Evolutionary conservation across 2,329 filamentous ascomycete species (phyloP).

Genomic region (Corinectria fuckeliana): DNA sequence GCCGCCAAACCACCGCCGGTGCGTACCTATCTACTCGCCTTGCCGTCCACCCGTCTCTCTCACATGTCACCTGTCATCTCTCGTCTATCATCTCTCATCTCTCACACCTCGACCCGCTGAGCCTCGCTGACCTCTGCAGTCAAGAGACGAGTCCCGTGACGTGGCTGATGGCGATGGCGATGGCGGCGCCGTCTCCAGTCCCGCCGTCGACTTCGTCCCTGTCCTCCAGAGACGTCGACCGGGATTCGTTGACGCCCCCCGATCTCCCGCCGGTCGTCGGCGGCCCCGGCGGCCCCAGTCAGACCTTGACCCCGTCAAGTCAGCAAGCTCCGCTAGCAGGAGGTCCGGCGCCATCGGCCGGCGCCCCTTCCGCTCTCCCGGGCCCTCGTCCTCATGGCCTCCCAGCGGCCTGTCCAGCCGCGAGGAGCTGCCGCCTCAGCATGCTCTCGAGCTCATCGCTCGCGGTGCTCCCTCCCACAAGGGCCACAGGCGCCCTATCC

Average conservation of each 20-base stretch:
- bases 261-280: constrained; percentile 43
- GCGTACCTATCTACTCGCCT: constrained; percentile 18
- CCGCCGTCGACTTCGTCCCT: constrained; percentile 48
- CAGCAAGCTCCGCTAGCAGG: constrained; percentile 19
- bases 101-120: background rate
- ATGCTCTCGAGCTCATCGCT: constrained; percentile 64
- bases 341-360: constrained; percentile 27
- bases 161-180: constrained; percentile 9
- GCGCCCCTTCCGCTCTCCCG: constrained; percentile 24
- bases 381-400: constrained; percentile 62
- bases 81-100: background rate
- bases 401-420: constrained; percentile 56
- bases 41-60: background rate
- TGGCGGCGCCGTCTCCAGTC: constrained; percentile 32
- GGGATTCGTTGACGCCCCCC: constrained; percentile 21
- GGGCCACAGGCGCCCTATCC: constrained; percentile 60
- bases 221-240: constrained; percentile 27
- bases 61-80: background rate
- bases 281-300: constrained; percentile 50
- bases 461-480: constrained; percentile 63
- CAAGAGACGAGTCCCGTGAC: constrained; percentile 24
- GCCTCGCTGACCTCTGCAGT: background rate
- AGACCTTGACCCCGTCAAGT: constrained; percentile 32
- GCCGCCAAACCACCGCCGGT: constrained; percentile 29
- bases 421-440: constrained; percentile 59